Conservation (phyloP, 331 rosid species). For the Malus hybrid region DNA sequence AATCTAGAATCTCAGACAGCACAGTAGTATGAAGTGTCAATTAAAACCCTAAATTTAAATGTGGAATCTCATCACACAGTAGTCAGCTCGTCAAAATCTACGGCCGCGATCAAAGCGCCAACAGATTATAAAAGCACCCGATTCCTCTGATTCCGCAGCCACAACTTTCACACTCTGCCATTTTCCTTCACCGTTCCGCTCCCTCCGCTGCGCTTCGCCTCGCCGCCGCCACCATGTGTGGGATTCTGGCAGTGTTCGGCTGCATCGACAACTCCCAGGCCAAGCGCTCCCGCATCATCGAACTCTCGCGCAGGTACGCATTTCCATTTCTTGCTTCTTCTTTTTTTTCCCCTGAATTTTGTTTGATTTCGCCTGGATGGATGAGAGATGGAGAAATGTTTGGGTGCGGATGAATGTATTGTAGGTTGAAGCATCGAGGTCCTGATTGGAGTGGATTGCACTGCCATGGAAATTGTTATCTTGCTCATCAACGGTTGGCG, state of each 20-base stretch:
- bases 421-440: conserved; percentile 81
- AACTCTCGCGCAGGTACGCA: conserved; percentile 68
- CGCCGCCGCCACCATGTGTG: conserved; percentile 73
- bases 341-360: not conserved
- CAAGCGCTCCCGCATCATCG: conserved; percentile 83
- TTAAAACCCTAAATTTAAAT: not conserved
- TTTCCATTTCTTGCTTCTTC: not conserved
- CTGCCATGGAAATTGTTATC: conserved; percentile 62
- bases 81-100: conserved; percentile 22
- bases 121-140: not conserved
- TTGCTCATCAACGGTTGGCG: conserved; percentile 91
- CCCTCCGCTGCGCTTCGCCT: not conserved
- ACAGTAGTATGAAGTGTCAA: not conserved
- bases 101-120: conserved; percentile 20
- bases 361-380: not conserved
- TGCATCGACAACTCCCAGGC: conserved; percentile 74
- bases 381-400: not conserved
- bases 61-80: conserved; percentile 15
- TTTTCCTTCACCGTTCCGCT: not conserved
- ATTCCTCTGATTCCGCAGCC: conserved; percentile 11
- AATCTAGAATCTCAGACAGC: not conserved
- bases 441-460: conserved; percentile 99
- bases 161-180: conserved; percentile 1
- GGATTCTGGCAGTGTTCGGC: conserved; percentile 92
- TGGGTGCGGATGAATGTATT: not conserved